phyloP scores from a whole-genome alignment of 2,329 filamentous ascomycete genomes.

The Fusarium ramigenum region DNA sequence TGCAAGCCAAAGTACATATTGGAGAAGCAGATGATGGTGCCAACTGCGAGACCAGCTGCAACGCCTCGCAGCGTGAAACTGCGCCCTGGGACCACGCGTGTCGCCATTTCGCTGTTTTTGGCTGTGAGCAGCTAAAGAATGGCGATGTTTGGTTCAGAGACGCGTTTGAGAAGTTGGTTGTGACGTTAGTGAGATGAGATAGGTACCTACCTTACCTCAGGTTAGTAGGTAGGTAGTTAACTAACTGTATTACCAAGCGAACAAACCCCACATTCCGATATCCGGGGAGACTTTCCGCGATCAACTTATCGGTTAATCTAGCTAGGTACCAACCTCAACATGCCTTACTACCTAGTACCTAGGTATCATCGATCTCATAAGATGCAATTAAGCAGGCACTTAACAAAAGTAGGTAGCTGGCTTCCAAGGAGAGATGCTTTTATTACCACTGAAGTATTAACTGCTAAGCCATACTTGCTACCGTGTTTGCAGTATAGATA shows the following conservation, averaged over 20 bases:
- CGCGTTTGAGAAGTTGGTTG: background rate
- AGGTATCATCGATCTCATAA: background rate
- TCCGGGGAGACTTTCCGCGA: background rate
- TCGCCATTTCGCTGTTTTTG: conserved; percentile 29
- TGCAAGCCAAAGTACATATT: conserved; percentile 99
- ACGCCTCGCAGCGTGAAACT: conserved; percentile 90
- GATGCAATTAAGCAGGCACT: background rate
- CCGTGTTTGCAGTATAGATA: background rate
- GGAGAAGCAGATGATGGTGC: conserved; percentile 91
- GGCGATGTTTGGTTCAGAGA: background rate
- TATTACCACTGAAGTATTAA: background rate
- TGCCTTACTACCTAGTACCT: too few relatives aligned
- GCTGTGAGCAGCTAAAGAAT: background rate
- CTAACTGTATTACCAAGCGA: background rate
- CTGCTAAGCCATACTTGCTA: background rate
- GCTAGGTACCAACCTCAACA: background rate
- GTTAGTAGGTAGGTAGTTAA: too few relatives aligned
- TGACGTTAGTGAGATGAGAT: background rate
- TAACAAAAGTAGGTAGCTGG: background rate
- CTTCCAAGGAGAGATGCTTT: background rate
- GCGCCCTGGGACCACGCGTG: conserved; percentile 54
- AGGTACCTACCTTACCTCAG: background rate
- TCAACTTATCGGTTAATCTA: background rate
- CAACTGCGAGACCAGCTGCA: conserved; percentile 81
- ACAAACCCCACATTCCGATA: conserved; percentile 7